Percentiles rank a stretch among this genome's conserved stretches.
These are phyloP conservation scores for Papiliotrema fonsecae DNA, from an alignment of 1,284 basidiomycete species.

Conservation along the genomic window DNA sequence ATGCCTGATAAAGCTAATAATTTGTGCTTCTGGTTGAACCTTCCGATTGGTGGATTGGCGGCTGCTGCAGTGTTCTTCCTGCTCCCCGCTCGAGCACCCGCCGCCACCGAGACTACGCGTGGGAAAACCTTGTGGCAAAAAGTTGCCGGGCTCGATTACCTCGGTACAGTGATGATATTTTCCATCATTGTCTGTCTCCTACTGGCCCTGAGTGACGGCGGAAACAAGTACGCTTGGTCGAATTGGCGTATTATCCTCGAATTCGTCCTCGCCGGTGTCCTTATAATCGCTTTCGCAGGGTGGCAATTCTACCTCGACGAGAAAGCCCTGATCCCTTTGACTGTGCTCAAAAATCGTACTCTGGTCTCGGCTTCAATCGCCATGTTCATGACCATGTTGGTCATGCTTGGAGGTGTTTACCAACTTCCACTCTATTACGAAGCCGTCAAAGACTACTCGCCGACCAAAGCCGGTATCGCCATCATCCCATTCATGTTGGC, in stretches of 20 bases:
- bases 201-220: not conserved
- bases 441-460: conserved; percentile 38
- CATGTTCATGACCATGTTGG: conserved; percentile 15
- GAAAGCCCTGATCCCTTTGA: not conserved
- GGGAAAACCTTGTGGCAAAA: conserved; percentile 29
- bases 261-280: conserved; percentile 4
- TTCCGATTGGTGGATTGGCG: conserved; percentile 43
- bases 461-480: conserved; percentile 50
- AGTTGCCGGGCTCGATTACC: conserved; percentile 44
- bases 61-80: conserved; percentile 28
- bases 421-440: conserved; percentile 52
- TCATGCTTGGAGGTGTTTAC: conserved; percentile 43
- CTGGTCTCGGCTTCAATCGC: conserved; percentile 18
- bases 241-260: conserved; percentile 4
- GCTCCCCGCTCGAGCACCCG: conserved; percentile 33
- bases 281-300: not conserved
- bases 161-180: conserved; percentile 47
- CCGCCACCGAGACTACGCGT: conserved; percentile 38
- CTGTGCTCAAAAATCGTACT: conserved; percentile 2
- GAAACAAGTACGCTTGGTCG: conserved; percentile 2
- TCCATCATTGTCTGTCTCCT: conserved; percentile 8
- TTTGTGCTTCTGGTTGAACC: conserved; percentile 48
- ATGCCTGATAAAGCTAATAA: not conserved
- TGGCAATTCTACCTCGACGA: conserved; percentile 1
- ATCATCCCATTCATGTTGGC: conserved; percentile 51